Conservation (phyloP, 495 filamentous ascomycete genomes). For the Letharia lupina region DNA sequence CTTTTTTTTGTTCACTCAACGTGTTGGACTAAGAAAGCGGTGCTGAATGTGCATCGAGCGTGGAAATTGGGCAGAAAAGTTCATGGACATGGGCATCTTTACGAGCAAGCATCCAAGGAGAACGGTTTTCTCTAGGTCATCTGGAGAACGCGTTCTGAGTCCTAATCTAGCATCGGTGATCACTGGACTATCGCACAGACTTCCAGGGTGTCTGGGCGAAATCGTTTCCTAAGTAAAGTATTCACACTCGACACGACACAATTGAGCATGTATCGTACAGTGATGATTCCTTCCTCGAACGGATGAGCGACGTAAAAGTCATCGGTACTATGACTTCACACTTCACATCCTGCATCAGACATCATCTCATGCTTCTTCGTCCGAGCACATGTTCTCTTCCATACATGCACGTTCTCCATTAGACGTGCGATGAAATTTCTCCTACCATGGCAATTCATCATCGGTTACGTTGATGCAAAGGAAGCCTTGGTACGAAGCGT, state of each 20-base stretch:
- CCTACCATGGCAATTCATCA: conserved; percentile 8
- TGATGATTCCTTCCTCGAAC: neutral
- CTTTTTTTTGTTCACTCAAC: neutral
- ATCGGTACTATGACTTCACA: neutral
- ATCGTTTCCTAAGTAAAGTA: neutral
- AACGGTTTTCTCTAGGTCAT: neutral
- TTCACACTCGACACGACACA: neutral
- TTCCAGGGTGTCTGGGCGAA: neutral
- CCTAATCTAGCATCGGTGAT: too few species aligned
- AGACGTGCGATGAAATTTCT: neutral
- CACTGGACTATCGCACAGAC: too few species aligned
- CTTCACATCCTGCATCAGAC: neutral
- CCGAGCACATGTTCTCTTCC: neutral
- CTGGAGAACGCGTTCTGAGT: too few species aligned
- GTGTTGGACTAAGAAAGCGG: neutral
- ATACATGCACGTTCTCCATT: too few species aligned
- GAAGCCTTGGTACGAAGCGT: neutral
- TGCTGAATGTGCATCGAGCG: neutral
- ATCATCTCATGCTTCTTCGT: neutral
- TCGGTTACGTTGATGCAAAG: conserved; percentile 1
- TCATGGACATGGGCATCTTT: neutral
- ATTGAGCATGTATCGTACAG: neutral
- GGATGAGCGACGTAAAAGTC: neutral
- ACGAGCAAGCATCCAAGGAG: neutral
- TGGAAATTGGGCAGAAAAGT: neutral